Conservation (phyloP, 257 asterid genomes). For the Capsicum baccatum region DNA sequence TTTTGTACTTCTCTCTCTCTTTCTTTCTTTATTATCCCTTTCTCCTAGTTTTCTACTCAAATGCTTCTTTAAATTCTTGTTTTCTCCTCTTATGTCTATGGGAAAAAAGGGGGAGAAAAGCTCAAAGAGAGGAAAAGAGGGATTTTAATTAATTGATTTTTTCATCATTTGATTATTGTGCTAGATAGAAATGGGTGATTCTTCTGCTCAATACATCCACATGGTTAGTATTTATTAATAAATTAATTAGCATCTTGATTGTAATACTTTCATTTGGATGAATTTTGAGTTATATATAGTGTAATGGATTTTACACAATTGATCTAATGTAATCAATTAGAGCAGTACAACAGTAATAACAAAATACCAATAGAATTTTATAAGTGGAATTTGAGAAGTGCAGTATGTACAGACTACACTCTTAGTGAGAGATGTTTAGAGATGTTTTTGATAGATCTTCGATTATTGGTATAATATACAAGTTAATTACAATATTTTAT, state of each 20-base stretch:
- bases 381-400: too few species aligned
- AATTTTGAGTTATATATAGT: not conserved
- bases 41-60: not conserved
- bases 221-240: conserved; percentile 43
- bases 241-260: not conserved
- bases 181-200: conserved; percentile 52
- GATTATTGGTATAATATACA: too few species aligned
- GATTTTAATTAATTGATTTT: not conserved
- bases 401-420: too few species aligned
- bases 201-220: conserved; percentile 73
- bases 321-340: not conserved
- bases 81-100: not conserved
- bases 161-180: not conserved
- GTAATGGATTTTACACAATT: too few species aligned
- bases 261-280: not conserved
- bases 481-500: too few species aligned
- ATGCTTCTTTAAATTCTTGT: not conserved
- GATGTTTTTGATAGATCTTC: too few species aligned
- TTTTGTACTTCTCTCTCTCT: not conserved
- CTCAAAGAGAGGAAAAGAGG: not conserved
- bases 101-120: not conserved
- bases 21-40: conserved; percentile 1
- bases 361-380: too few species aligned
- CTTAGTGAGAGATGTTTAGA: too few species aligned
- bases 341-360: too few species aligned